Base-by-base conservation (phyloP, 1,284 basidiomycete species). In the Ceratobasidium sp. region DNA sequence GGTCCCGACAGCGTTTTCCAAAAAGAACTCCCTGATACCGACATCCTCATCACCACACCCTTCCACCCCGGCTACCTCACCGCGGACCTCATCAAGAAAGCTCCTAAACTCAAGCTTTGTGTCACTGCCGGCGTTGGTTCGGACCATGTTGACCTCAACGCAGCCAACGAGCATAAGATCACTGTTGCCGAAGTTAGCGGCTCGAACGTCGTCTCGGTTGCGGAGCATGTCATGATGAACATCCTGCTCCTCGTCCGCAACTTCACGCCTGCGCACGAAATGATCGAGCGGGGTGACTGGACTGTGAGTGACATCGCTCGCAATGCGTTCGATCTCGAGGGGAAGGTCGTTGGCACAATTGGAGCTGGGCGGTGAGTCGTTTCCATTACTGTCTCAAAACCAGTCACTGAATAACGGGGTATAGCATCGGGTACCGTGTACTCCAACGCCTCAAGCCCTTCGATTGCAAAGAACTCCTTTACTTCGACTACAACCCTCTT, bases 71-170 rank as follows among this genome's bases (percentile, higher is more conserved):
- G 91, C 77, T 97, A 98, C 84, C 89, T 74, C n/a, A 57, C 67
- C 45, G 59, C 56, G 24, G 64, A 76, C 14, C 29, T 62, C 76
- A 31, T 75, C 60, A 45, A 79, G 57, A 85, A 93, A 87, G 94
- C 96, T 45, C 92, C 92, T 84, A 97, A 97, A 80, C 89, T 99
- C 80, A 97, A 96, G 85, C 84, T 97, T 77, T 95, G 93, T 80
- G 89, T 98, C 80, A 98, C 96, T 14, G 96, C 96, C 67, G 96
- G 96, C 84, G 96, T 98, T 59, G 96, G 96, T 17, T 96, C 94
- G 41, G 96, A 97, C 85, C 94, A 96, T 84, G 90, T 98, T 80
- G 95, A 98, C 82, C 88, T 98, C 72, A 91, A 97, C 81, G 93
- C 93, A 27, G 94, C 94, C 63, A 95, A 95, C 81, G 89, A 94